Evolutionary conservation across 768 basidiomycete genomes (phyloP).

Genomic region (Boletus eberwhitei): DNA sequence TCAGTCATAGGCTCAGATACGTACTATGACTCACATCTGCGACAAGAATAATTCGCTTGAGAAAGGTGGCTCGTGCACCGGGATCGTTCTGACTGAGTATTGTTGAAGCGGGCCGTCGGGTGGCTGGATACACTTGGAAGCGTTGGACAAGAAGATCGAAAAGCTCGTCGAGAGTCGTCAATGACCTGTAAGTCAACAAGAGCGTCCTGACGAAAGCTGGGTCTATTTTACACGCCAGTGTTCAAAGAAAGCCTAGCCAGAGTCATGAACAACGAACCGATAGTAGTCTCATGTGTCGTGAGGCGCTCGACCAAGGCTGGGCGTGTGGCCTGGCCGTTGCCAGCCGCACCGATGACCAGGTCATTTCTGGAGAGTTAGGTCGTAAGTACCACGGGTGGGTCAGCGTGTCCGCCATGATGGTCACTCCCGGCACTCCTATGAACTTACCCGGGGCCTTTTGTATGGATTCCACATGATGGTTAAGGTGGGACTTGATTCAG

Average conservation of each 20-base stretch:
- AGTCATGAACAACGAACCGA: neutral
- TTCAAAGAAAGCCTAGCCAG: neutral
- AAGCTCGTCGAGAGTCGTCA: neutral
- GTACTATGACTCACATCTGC: neutral
- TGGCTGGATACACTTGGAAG: neutral
- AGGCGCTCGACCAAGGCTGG: neutral
- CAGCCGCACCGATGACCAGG: neutral
- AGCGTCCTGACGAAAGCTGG: neutral
- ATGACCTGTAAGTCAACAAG: neutral
- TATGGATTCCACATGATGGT: neutral
- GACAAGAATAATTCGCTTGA: slow-evolving; percentile 1
- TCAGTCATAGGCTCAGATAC: too few species aligned
- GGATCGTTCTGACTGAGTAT: neutral
- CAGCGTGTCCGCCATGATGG: neutral
- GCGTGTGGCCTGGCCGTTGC: neutral
- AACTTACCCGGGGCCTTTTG: neutral
- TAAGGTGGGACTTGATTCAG: neutral
- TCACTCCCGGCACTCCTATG: neutral
- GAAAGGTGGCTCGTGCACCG: neutral
- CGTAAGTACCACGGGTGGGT: neutral
- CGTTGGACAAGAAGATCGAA: neutral
- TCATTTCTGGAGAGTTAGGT: neutral
- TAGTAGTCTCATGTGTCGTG: neutral
- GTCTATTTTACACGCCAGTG: neutral
- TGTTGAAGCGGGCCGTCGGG: too few species aligned